Evolutionary conservation across 2,329 filamentous ascomycete genomes (phyloP).

Genomic region (Elsinoe batatas): DNA sequence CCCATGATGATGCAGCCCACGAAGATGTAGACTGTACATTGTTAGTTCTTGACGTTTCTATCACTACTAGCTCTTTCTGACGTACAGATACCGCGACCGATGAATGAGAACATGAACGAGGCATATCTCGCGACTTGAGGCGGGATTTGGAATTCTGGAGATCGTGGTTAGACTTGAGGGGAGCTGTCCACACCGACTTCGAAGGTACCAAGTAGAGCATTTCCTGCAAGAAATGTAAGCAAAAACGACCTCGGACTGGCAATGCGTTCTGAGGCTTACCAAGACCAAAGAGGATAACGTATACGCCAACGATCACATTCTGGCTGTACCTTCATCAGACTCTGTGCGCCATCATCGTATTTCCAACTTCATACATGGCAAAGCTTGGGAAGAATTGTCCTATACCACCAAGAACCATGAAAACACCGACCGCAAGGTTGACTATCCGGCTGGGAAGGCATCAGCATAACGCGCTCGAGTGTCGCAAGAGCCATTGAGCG

Average conservation of each 20-base stretch:
- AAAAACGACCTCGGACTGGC: background rate
- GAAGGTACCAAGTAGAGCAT: slow-evolving; percentile 42
- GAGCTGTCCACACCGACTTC: background rate
- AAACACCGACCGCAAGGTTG: slow-evolving; percentile 77
- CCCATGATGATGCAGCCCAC: slow-evolving; percentile 77
- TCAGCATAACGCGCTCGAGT: slow-evolving; percentile 22
- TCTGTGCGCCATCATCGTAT: slow-evolving; percentile 21
- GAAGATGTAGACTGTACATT: slow-evolving; percentile 78
- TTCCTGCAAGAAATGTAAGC: slow-evolving; percentile 38
- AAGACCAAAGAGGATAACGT: slow-evolving; percentile 84
- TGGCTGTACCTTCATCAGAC: slow-evolving; percentile 39
- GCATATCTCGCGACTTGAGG: slow-evolving; percentile 88
- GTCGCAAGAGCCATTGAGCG: background rate
- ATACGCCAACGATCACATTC: slow-evolving; percentile 68
- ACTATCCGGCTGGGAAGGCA: slow-evolving; percentile 65
- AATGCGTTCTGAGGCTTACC: slow-evolving; percentile 42
- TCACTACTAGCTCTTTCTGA: slow-evolving; percentile 32
- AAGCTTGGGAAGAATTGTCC: slow-evolving; percentile 54
- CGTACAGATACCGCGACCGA: slow-evolving; percentile 82
- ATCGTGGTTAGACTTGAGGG: slow-evolving; percentile 12
- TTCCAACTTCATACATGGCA: slow-evolving; percentile 31
- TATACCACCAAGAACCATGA: slow-evolving; percentile 80
- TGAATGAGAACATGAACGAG: slow-evolving; percentile 95
- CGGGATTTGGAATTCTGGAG: slow-evolving; percentile 79
- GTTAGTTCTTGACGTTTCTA: background rate